These are phyloP conservation scores for Kluyveromyces nonfermentans DNA, from an alignment of 805 yeast genomes.

Conservation along the genomic window DNA sequence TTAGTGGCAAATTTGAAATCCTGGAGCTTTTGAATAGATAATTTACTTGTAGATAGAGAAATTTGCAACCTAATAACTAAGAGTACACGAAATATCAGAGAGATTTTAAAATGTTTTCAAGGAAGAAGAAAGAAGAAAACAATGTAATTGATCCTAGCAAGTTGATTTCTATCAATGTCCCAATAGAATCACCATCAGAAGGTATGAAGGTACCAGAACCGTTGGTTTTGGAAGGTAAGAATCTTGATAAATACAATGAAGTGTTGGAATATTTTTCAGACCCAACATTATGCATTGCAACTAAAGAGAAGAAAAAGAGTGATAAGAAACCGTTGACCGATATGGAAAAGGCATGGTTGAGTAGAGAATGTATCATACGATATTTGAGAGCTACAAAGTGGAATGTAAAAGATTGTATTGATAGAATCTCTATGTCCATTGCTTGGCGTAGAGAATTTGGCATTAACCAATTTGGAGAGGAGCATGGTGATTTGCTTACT, in stretches of 20 bases:
- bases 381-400: constrained; percentile 93
- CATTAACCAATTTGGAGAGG: constrained; percentile 39
- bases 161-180: constrained; percentile 31
- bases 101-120: constrained; percentile 16
- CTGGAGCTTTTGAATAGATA: not conserved
- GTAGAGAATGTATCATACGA: constrained; percentile 83
- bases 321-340: constrained; percentile 26
- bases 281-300: constrained; percentile 42
- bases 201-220: constrained; percentile 43
- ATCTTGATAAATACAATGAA: constrained; percentile 49
- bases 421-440: constrained; percentile 65
- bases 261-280: constrained; percentile 56
- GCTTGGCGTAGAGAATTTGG: constrained; percentile 96
- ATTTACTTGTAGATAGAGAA: not conserved
- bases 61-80: too few species aligned
- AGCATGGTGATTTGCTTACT: constrained; percentile 39
- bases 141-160: constrained; percentile 18
- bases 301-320: constrained; percentile 36
- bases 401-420: constrained; percentile 60
- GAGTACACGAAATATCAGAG: not conserved
- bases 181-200: constrained; percentile 49
- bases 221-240: constrained; percentile 39
- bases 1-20: too few species aligned
- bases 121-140: constrained; percentile 19
- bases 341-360: constrained; percentile 83